Evolutionary conservation across 495 filamentous ascomycete genomes (phyloP).

Genomic region (Hyphodiscus hymeniophilus): DNA sequence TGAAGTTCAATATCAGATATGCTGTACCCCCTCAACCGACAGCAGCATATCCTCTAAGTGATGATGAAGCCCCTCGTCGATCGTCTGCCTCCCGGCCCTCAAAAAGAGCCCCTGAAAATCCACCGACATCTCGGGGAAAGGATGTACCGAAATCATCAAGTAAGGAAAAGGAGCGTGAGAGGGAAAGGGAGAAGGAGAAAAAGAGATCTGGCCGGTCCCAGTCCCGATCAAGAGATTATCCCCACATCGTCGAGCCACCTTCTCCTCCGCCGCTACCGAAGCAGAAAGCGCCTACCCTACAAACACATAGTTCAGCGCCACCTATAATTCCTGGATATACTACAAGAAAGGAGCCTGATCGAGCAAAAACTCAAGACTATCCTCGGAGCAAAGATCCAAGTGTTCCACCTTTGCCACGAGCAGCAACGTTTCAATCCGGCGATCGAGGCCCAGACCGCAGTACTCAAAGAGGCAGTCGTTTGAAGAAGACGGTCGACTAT

Average conservation of each 20-base stretch:
- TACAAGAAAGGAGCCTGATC: slow-evolving; percentile 11
- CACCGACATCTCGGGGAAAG: not conserved
- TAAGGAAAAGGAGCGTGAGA: slow-evolving; percentile 3
- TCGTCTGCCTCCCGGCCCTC: slow-evolving; percentile 14
- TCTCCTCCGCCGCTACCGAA: slow-evolving; percentile 9
- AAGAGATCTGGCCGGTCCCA: no score
- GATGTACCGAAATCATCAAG: slow-evolving; percentile 9
- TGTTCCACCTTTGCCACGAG: slow-evolving; percentile 15
- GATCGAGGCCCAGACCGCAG: slow-evolving; percentile 15
- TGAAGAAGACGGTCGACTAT: slow-evolving; percentile 13
- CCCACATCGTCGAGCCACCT: slow-evolving; percentile 21
- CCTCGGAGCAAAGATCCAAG: slow-evolving; percentile 2
- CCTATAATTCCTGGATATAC: slow-evolving; percentile 4
- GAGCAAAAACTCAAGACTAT: slow-evolving; percentile 22
- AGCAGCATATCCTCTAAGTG: slow-evolving; percentile 5
- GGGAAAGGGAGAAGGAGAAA: slow-evolving; percentile 4
- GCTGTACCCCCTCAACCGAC: slow-evolving; percentile 3
- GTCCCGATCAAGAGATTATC: not conserved
- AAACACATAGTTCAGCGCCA: slow-evolving; percentile 20
- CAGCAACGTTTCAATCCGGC: slow-evolving; percentile 14
- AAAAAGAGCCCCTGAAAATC: slow-evolving; percentile 15
- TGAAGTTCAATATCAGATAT: slow-evolving; percentile 13
- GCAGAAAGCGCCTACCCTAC: slow-evolving; percentile 20
- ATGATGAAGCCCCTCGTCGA: slow-evolving; percentile 21
- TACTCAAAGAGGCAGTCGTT: slow-evolving; percentile 6